These are phyloP conservation scores for Cucumis melo DNA, from an alignment of 306 rosid genomes.

Conservation along the genomic window DNA sequence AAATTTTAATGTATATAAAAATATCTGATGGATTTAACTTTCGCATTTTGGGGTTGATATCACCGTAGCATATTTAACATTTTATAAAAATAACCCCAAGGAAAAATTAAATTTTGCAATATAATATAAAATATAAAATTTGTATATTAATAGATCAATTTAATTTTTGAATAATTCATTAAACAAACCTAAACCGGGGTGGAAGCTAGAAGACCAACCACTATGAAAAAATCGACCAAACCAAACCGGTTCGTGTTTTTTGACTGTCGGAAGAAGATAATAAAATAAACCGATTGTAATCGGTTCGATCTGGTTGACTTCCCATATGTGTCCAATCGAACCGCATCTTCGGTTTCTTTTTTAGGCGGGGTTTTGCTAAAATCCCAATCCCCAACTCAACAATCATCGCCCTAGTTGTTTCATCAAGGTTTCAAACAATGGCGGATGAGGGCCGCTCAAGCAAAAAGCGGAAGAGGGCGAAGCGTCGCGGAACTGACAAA, in stretches of 20 bases:
- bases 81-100: no score
- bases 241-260: neutral
- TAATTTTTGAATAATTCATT: no score
- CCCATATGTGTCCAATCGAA: neutral
- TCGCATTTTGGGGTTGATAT: no score
- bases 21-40: no score
- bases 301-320: neutral
- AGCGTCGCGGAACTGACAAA: slow-evolving; percentile 4
- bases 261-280: neutral
- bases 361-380: neutral
- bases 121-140: no score
- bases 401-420: neutral
- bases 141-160: no score
- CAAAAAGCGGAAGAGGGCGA: slow-evolving; percentile 41
- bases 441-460: slow-evolving; percentile 10
- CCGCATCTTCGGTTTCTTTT: neutral
- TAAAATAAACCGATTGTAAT: neutral
- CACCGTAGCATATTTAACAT: no score
- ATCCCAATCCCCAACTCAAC: neutral
- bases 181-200: no score
- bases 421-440: slow-evolving; percentile 20
- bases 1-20: no score
- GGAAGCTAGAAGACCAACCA: neutral
- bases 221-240: neutral
- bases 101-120: no score